These are phyloP conservation scores for Kwoniella shivajii DNA, from an alignment of 1,284 basidiomycete genomes.

Conservation along the genomic window DNA sequence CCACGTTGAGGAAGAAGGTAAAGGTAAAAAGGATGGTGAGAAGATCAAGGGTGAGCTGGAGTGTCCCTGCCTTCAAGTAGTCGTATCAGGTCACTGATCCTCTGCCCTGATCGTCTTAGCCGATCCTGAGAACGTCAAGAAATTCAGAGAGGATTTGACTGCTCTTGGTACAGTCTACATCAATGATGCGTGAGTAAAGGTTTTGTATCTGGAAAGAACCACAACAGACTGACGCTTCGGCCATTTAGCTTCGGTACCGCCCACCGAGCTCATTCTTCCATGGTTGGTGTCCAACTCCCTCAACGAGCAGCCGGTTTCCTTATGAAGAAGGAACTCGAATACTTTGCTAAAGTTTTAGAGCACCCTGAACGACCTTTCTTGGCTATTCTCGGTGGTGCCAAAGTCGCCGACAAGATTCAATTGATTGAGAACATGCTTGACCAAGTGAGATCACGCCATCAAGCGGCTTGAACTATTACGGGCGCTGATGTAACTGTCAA, in stretches of 20 bases:
- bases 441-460: slow-evolving; percentile 63
- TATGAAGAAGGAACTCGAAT: slow-evolving; percentile 98
- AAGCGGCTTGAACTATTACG: no score
- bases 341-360: slow-evolving; percentile 97
- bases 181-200: slow-evolving; percentile 73
- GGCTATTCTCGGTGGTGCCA: slow-evolving; percentile 97
- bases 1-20: slow-evolving; percentile 98
- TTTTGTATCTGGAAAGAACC: no score
- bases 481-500: not conserved
- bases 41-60: slow-evolving; percentile 71
- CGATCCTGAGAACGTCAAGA: slow-evolving; percentile 74
- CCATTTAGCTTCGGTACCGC: slow-evolving; percentile 79
- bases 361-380: slow-evolving; percentile 94
- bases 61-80: not conserved
- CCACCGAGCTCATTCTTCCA: slow-evolving; percentile 96
- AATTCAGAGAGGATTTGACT: slow-evolving; percentile 86
- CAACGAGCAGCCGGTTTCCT: slow-evolving; percentile 94
- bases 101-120: slow-evolving; percentile 59
- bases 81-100: not conserved
- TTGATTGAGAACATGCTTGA: slow-evolving; percentile 99
- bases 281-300: slow-evolving; percentile 95
- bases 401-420: slow-evolving; percentile 99
- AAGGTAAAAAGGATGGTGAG: slow-evolving; percentile 81
- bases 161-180: slow-evolving; percentile 94
- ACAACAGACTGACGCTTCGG: no score